Evolutionary conservation across 169 alveolate species (phyloP).

Genomic region (Perkinsus marinus): DNA sequence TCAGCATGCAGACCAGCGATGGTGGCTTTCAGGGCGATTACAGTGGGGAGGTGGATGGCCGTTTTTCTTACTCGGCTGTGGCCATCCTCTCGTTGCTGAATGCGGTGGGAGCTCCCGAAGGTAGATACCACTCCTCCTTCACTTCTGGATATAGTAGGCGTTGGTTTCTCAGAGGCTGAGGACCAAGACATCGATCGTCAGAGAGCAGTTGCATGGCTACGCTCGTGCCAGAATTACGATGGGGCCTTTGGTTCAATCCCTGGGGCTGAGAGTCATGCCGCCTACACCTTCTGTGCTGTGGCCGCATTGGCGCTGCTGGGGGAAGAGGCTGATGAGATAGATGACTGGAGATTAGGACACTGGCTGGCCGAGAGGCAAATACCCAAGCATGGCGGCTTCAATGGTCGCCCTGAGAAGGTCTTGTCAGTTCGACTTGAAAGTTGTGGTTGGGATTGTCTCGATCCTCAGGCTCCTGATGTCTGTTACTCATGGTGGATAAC

Average conservation of each 20-base stretch:
- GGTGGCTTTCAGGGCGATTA: constrained; percentile 77
- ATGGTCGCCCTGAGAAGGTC: constrained; percentile 82
- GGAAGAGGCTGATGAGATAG: constrained; percentile 1
- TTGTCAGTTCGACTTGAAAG: neutral
- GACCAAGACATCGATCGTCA: constrained; percentile 40
- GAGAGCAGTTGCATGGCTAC: constrained; percentile 56
- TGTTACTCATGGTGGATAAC: constrained; percentile 88
- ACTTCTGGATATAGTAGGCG: constrained; percentile 66
- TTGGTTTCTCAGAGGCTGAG: constrained; percentile 48
- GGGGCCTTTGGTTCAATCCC: constrained; percentile 85
- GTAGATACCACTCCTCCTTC: neutral
- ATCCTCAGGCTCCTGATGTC: constrained; percentile 74
- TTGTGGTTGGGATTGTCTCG: neutral
- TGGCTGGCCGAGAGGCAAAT: constrained; percentile 73
- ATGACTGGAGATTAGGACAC: neutral
- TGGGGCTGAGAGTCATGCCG: constrained; percentile 84
- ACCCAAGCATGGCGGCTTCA: constrained; percentile 66
- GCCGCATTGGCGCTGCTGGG: constrained; percentile 31
- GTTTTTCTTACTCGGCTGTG: neutral
- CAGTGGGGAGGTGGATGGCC: constrained; percentile 72
- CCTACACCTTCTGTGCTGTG: constrained; percentile 75
- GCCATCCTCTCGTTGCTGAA: neutral
- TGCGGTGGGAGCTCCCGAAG: neutral
- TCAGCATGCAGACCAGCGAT: constrained; percentile 44
- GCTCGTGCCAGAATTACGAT: constrained; percentile 68